Percentiles rank a stretch among this genome's conserved stretches.
Evolutionary conservation across 345 rosid species (phyloP).

Genomic region (Linum lewisii): DNA sequence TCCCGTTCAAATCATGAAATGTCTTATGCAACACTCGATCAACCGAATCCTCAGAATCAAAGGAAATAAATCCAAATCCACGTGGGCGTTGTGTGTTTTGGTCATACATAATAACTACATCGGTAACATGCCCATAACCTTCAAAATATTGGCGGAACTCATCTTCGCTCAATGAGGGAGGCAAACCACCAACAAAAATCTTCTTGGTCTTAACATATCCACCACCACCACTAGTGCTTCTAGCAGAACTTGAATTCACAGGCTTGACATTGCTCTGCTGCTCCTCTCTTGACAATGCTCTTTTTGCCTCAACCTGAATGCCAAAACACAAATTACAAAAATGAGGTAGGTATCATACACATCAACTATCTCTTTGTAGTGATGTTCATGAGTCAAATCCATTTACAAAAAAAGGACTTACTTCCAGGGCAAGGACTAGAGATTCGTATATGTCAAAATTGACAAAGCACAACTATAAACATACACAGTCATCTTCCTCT

Average conservation of each 20-base stretch:
- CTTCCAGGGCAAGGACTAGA: background rate
- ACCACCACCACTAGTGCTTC: conserved; percentile 44
- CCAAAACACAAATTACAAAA: background rate
- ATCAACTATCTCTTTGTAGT: background rate
- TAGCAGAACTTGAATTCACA: conserved; percentile 43
- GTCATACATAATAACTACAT: conserved; percentile 94
- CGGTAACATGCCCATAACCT: conserved; percentile 73
- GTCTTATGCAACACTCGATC: conserved; percentile 80
- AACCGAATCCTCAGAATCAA: conserved; percentile 84
- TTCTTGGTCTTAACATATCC: conserved; percentile 72
- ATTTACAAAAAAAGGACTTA: background rate
- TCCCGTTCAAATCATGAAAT: conserved; percentile 86
- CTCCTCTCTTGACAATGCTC: conserved; percentile 91
- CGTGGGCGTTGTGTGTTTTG: conserved; percentile 91
- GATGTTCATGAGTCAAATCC: background rate
- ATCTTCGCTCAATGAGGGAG: conserved; percentile 77
- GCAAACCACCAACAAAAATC: conserved; percentile 96
- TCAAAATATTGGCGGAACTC: conserved; percentile 86
- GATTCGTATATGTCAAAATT: background rate
- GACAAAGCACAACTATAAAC: too few relatives aligned
- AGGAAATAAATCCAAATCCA: conserved; percentile 96
- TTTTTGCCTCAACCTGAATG: conserved; percentile 82
- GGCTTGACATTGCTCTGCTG: conserved; percentile 60
- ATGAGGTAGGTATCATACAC: background rate
- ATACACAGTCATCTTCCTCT: too few relatives aligned